These are phyloP conservation scores for Mycena rebaudengoi DNA, from an alignment of 768 basidiomycete species.

Conservation along the genomic window DNA sequence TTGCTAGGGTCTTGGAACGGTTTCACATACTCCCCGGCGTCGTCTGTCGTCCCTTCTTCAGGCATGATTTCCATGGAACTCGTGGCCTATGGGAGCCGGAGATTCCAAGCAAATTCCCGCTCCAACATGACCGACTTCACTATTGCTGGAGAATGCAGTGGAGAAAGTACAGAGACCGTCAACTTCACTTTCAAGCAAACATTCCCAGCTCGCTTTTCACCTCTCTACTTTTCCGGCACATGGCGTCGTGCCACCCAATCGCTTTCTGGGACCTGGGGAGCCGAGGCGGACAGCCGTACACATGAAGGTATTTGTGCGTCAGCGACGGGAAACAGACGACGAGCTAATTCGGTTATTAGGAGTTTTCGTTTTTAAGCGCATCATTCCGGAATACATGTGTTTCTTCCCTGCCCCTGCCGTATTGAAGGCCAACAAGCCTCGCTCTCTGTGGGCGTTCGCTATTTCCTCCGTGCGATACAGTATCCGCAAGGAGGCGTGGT, in stretches of 20 bases:
- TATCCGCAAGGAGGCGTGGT: conserved; percentile 33
- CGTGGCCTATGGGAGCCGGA: conserved; percentile 3
- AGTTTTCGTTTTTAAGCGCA: conserved; percentile 38
- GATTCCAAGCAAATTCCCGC: conserved; percentile 21
- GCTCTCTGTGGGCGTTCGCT: conserved; percentile 42
- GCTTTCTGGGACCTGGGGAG: conserved; percentile 27
- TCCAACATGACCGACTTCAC: conserved; percentile 26
- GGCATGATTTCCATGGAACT: conserved; percentile 29
- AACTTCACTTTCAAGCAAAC: conserved; percentile 26
- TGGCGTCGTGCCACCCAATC: conserved; percentile 9
- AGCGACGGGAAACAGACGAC: no score
- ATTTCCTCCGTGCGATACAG: conserved; percentile 32
- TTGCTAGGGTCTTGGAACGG: conserved; percentile 27
- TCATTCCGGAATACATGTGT: conserved; percentile 29
- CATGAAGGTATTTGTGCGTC: no score
- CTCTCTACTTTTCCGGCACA: conserved; percentile 23
- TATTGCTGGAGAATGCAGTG: conserved; percentile 22
- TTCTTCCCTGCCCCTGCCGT: conserved; percentile 36
- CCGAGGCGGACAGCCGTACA: conserved; percentile 15
- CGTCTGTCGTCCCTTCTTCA: conserved; percentile 13
- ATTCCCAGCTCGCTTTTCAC: conserved; percentile 18
- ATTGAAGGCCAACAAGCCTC: conserved; percentile 31
- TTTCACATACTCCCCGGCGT: conserved; percentile 17
- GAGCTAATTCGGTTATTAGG: no score
- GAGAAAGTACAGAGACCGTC: conserved; percentile 5